Conservation (phyloP, 768 basidiomycete species). For the Naganishia vishniacii region DNA sequence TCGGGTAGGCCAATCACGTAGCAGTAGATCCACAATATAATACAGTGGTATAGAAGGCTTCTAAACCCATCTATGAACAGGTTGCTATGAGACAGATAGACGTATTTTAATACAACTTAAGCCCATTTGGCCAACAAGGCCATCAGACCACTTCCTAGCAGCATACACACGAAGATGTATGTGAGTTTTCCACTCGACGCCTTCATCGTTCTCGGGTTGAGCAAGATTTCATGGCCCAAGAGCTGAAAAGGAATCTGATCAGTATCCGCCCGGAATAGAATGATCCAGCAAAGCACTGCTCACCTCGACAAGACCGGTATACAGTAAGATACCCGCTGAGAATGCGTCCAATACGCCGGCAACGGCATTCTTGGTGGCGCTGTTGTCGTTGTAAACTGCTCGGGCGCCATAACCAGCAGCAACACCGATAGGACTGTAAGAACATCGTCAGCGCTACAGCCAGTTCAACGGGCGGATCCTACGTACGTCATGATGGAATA, state of each 20-base stretch:
- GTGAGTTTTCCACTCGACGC: slow-evolving; percentile 61
- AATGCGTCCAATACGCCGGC: slow-evolving; percentile 78
- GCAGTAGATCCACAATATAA: background rate
- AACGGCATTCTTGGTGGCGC: slow-evolving; percentile 69
- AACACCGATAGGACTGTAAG: slow-evolving; percentile 81
- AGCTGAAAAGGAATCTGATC: slow-evolving; percentile 50
- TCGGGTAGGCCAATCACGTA: no score
- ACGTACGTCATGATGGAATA: slow-evolving; percentile 44
- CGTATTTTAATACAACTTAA: slow-evolving; percentile 41
- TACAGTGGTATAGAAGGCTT: background rate
- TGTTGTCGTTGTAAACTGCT: slow-evolving; percentile 71
- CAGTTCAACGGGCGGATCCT: slow-evolving; percentile 47
- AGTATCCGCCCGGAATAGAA: background rate
- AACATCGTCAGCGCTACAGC: slow-evolving; percentile 59
- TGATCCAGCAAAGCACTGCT: background rate
- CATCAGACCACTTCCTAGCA: slow-evolving; percentile 83
- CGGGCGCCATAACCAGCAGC: slow-evolving; percentile 63
- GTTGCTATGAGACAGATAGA: background rate
- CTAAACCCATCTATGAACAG: background rate
- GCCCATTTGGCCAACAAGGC: slow-evolving; percentile 86
- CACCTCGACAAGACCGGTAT: slow-evolving; percentile 41
- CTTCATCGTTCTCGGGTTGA: slow-evolving; percentile 78
- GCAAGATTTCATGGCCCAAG: slow-evolving; percentile 89
- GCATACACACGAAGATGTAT: slow-evolving; percentile 71
- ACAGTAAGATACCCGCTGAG: slow-evolving; percentile 76